Conservation (phyloP, 2,329 filamentous ascomycete genomes). For the Aciculosporium take region DNA sequence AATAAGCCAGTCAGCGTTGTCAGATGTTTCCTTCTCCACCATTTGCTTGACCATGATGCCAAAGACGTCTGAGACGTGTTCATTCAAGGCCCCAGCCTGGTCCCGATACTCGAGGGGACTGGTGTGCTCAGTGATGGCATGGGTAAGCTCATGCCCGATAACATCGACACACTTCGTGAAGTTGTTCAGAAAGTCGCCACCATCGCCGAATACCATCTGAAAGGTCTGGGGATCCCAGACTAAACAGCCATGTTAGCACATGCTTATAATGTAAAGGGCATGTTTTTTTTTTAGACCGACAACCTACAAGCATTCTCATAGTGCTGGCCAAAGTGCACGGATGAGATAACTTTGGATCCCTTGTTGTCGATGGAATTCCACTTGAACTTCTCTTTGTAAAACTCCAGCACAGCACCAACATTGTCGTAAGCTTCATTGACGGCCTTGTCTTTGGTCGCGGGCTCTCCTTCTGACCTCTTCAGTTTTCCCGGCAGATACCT, state of each 20-base stretch:
- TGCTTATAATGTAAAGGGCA: no score
- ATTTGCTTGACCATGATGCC: conserved; percentile 44
- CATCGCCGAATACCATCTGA: conserved; percentile 44
- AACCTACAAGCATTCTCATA: conserved; percentile 36
- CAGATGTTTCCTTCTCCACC: conserved; percentile 28
- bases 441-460: conserved; percentile 23
- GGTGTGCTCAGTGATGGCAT: conserved; percentile 38
- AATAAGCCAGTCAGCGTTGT: conserved; percentile 38
- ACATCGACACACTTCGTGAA: conserved; percentile 40
- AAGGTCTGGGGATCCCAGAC: conserved; percentile 34
- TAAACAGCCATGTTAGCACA: conserved; percentile 7
- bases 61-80: conserved; percentile 42
- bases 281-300: no score
- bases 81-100: conserved; percentile 41
- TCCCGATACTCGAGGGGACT: conserved; percentile 34
- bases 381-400: conserved; percentile 34
- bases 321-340: conserved; percentile 35
- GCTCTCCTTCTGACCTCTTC: conserved; percentile 28
- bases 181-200: conserved; percentile 34
- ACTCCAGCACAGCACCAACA: conserved; percentile 32
- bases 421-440: conserved; percentile 38
- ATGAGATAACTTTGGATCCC: conserved; percentile 33
- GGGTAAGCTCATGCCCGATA: conserved; percentile 43
- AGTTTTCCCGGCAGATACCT: conserved; percentile 27
- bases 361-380: conserved; percentile 39